Base-by-base conservation (phyloP, 108 stramenopile species). In the Pseudonitzschia pungens region DNA sequence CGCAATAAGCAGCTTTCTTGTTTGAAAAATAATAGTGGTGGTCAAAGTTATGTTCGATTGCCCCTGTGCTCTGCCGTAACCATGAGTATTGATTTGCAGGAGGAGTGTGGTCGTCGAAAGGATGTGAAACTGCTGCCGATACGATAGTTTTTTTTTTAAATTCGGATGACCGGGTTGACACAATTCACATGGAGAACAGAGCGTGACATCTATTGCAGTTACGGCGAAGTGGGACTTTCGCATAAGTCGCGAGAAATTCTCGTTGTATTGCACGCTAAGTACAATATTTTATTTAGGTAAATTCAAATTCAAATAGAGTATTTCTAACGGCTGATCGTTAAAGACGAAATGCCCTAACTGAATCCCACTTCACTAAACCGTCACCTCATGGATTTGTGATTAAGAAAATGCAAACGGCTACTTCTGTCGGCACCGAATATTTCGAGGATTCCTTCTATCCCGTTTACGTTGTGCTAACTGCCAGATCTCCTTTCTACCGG, bases 261-360 rank as follows among this genome's bases (percentile, higher is more conserved):
- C 54, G 54, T 55, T 55, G 26, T 4, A 22, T 55, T 22, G 54
- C 54, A 55, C 54, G 16, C 54, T 55, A 55, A 55, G 9, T 26
- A 55, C 21, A 2, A 55, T 55, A 26, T 26, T 51, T 55, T 55
- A 26, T 5, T 55, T 55, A 55, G 54, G 10, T 21, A 26, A 26
- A 24, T 55, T 55, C 26, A 55, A 55, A 55, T 55, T 55, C 22
- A 55, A 55, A 55, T 10, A 51, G 22, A 55, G 24, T 55, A 55
- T 55, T 55, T 22, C 54, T 55, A 55, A 55, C 54, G 54, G 54
- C 26, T 55, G 2, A 24, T 55, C 54, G 54, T 26, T 55, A 26
- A 20, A 1, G 54, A 55, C 26, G 9, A 21, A 55, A 5, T 9
- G 8, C 14, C 52, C n/a, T 21, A 9, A 20, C 18, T 55, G 54